A percentile compares a stretch with the other conserved stretches of the same genome.
These are phyloP conservation scores for Leptographium lundbergii DNA, from an alignment of 2,329 filamentous ascomycete species.

Conservation along the genomic window DNA sequence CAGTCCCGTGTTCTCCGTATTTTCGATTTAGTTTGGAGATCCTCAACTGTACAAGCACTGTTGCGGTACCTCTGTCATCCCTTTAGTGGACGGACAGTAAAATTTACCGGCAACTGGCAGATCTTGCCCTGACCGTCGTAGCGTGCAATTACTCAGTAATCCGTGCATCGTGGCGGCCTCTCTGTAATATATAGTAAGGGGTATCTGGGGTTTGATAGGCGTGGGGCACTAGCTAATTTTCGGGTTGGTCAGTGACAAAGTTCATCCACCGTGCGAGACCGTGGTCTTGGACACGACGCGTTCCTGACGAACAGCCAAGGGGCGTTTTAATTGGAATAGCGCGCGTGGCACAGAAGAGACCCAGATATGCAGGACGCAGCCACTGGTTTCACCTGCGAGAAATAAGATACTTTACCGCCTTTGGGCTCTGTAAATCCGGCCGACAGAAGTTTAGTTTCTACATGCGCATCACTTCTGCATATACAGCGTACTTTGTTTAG, in stretches of 20 bases:
- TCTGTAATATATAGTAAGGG: not conserved
- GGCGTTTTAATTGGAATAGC: not conserved
- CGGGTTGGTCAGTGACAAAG: not conserved
- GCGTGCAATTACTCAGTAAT: too few relatives aligned
- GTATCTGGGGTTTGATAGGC: not conserved
- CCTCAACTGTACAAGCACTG: not conserved
- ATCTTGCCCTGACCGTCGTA: not conserved
- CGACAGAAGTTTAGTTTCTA: too few relatives aligned
- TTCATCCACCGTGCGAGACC: not conserved
- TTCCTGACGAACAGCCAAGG: not conserved
- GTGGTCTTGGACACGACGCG: not conserved
- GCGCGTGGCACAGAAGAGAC: not conserved
- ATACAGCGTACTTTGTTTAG: too few relatives aligned
- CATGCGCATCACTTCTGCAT: too few relatives aligned
- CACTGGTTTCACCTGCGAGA: not conserved
- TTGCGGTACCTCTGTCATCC: not conserved
- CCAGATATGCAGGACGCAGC: not conserved
- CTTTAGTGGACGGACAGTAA: not conserved
- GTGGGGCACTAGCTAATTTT: not conserved
- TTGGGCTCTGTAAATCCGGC: too few relatives aligned
- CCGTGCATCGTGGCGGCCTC: too few relatives aligned
- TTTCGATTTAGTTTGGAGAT: not conserved
- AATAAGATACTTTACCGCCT: not conserved
- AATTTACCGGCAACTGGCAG: not conserved
- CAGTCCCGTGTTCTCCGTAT: not conserved